Base-by-base conservation (phyloP, 2,329 filamentous ascomycete species). In the Arthrobotrys sphaeroides region DNA sequence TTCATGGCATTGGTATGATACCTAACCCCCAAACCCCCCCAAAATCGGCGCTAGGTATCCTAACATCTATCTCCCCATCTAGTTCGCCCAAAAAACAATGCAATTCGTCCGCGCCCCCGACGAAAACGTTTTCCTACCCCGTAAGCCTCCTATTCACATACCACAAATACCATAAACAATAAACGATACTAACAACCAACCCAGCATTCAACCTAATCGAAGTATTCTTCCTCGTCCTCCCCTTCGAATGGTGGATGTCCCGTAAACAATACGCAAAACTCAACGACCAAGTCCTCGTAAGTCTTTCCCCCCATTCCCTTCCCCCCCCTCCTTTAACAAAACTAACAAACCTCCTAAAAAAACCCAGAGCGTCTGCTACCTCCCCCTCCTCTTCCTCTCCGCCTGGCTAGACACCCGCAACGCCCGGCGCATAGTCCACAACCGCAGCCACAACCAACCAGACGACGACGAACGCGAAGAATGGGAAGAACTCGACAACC, bases 71-170 rank as follows among this genome's bases (percentile, higher is more conserved):
- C 18, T 31, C 7, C 6, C 28, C n/a, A n/a, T n/a, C n/a, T n/a
- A 73, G 61, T 97, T 97, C 83, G 88, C 92, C 0, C 91, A 96
- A 79, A 97, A 97, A 83, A 97, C 95, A 0, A 92, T 98, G 87
- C 93, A 96, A 80, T 99, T 97, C 80, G 92, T 98, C 16, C 92
- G 95, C 55, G 95, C 95, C 0, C 95, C 95, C 0, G 95, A 99
- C 80, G 95, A 99, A 82, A 99, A 99, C 79, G 95, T 99, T 66
- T 99, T 95, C 83, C 97, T 99, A 80, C 90, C 95, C 0, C 95
- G 84, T 85, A 80, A 78, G 83, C n/a, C n/a, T n/a, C n/a, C n/a
- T n/a, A n/a, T 80, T 16, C 16, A 62, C 31, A 4, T 2, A n/a
- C 13, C 10, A n/a, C 43, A 28, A 13, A 47, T 36, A 4, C 22